These are phyloP conservation scores for Haplosporangium gracile DNA, from an alignment of 192 early-diverging fungal genomes.

Conservation along the genomic window DNA sequence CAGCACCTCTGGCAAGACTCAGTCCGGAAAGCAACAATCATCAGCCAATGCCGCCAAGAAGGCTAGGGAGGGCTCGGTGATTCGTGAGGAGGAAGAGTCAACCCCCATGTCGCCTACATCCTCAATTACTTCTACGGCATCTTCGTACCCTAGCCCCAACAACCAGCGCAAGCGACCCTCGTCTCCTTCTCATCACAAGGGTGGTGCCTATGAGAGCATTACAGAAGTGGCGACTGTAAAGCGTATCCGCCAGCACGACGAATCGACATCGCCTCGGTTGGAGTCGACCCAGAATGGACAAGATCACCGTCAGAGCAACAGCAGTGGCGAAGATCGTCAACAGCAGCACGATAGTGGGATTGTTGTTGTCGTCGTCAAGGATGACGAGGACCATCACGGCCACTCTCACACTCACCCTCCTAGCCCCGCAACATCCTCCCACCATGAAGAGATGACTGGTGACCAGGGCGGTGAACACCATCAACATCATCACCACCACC, in stretches of 20 bases:
- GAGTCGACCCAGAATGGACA: background rate
- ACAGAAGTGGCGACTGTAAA: conserved; percentile 9
- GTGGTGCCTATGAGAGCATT: background rate
- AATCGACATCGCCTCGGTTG: background rate
- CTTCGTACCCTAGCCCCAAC: conserved; percentile 9
- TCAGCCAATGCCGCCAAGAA: conserved; percentile 6
- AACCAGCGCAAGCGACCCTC: conserved; percentile 20
- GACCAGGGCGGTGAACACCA: background rate
- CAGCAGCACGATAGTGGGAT: conserved; percentile 2
- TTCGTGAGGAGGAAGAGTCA: conserved; percentile 11
- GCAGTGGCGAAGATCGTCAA: too few species aligned
- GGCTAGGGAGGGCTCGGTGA: conserved; percentile 8
- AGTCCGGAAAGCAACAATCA: conserved; percentile 1
- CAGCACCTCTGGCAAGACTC: background rate
- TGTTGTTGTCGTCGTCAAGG: conserved; percentile 31
- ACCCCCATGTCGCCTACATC: conserved; percentile 29
- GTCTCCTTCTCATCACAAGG: conserved; percentile 1
- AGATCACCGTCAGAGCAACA: background rate
- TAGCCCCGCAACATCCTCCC: conserved; percentile 11
- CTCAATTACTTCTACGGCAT: conserved; percentile 17
- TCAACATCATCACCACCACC: background rate
- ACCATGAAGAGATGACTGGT: background rate
- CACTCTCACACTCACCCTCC: background rate
- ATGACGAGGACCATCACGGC: background rate
- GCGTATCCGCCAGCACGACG: conserved; percentile 9